Percentiles rank a stretch among this genome's conserved stretches.
Evolutionary conservation across 495 filamentous ascomycete species (phyloP).

Genomic region (Trichoderma gamsii): DNA sequence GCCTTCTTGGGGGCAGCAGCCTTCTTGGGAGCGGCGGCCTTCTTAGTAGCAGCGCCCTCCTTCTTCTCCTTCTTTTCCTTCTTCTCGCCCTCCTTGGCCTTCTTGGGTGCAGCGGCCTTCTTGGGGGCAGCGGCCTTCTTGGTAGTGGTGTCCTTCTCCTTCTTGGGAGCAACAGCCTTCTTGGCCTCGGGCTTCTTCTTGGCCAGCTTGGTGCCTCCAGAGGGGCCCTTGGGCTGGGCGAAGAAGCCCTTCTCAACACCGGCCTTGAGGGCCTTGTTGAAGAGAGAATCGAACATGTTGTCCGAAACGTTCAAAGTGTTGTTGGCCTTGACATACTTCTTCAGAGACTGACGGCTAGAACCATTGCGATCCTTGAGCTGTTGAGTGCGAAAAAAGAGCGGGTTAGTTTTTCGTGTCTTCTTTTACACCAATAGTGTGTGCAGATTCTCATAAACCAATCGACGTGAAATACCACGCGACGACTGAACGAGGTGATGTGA

Average conservation of each 20-base stretch:
- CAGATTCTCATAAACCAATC: too few relatives aligned
- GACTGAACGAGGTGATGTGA: not conserved
- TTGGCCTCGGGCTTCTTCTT: constrained; percentile 56
- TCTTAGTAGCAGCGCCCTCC: constrained; percentile 51
- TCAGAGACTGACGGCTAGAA: constrained; percentile 82
- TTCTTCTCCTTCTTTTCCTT: constrained; percentile 42
- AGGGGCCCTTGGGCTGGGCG: constrained; percentile 89
- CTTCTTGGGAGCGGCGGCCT: constrained; percentile 31
- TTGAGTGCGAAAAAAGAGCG: constrained; percentile 24
- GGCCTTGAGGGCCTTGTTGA: constrained; percentile 86
- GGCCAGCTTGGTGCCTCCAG: constrained; percentile 91
- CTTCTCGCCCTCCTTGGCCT: constrained; percentile 28
- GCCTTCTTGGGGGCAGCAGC: constrained; percentile 29
- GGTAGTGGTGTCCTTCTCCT: constrained; percentile 37
- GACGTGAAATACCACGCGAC: not conserved
- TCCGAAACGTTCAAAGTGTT: constrained; percentile 73
- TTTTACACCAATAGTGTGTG: not conserved
- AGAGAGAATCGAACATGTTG: constrained; percentile 76
- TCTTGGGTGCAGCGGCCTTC: constrained; percentile 46
- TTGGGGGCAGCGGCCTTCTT: constrained; percentile 46
- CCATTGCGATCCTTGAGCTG: constrained; percentile 63
- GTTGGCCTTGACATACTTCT: constrained; percentile 97
- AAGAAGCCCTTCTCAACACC: constrained; percentile 90
- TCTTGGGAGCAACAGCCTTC: constrained; percentile 38
- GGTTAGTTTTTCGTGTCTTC: constrained; percentile 34